These are phyloP conservation scores for Penicillium freii DNA, from an alignment of 2,329 filamentous ascomycete genomes.

Conservation along the genomic window DNA sequence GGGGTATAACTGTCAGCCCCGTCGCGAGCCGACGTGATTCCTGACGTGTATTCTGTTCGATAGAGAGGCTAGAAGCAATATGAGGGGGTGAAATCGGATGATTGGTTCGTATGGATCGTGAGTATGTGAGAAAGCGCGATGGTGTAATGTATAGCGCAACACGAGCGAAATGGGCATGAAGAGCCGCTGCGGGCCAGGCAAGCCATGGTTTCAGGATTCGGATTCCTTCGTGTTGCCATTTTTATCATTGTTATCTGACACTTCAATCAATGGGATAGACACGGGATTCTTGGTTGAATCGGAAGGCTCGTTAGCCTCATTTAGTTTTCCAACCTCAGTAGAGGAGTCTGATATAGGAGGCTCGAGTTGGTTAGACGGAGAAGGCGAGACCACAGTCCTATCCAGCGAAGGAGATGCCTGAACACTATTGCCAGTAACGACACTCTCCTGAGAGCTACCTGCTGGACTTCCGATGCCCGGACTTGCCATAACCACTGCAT, in stretches of 20 bases:
- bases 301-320: background rate
- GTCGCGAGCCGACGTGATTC: background rate
- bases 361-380: background rate
- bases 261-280: slow-evolving; percentile 25
- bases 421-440: slow-evolving; percentile 5
- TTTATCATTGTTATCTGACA: slow-evolving; percentile 19
- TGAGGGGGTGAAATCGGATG: background rate
- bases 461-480: slow-evolving; percentile 24
- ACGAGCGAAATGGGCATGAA: background rate
- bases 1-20: background rate
- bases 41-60: background rate
- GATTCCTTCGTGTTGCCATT: background rate
- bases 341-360: background rate
- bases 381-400: background rate
- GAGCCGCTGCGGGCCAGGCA: background rate
- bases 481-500: slow-evolving; percentile 26
- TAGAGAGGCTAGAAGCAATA: background rate
- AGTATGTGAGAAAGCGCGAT: background rate
- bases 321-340: background rate
- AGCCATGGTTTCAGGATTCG: background rate
- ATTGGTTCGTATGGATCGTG: slow-evolving; percentile 5
- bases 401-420: slow-evolving; percentile 2
- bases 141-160: background rate
- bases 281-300: background rate
- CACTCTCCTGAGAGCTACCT: slow-evolving; percentile 27